Evolutionary conservation across 768 basidiomycete species (phyloP), one percentile per base, ranked within the genome.

Genomic region (Podaxis rugospora): DNA sequence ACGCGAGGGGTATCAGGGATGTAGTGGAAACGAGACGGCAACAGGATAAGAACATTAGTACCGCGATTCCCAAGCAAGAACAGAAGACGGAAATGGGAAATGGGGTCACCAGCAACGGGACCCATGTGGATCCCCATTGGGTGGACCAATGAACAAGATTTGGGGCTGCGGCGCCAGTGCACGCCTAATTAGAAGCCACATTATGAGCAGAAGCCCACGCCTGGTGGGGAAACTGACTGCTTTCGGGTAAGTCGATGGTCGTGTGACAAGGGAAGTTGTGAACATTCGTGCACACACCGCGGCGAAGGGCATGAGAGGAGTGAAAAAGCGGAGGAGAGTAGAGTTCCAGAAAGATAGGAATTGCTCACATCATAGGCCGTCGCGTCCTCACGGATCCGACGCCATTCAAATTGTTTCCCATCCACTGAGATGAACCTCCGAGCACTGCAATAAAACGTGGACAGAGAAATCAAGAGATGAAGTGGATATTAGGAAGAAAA

Each of bases 371-470:
- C 85, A 69, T 89, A 90, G 13, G 83, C 81, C 64, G 71, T 72
- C 14, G 79, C 74, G 60, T 76, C 75, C 49, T 80, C 77, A 49
- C 70, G 70, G 65, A 76, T 74, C 64, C 81, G 78, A 64, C 87
- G 78, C 89, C 89, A 90, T 72, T 89, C 88, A 63, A 84, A 88
- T 53, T 74, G 78, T 66, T 74, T 76, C 49, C 83, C 84, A 65
- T 87, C 84, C 35, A 76, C 75, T 57, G 82, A 80, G 63, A 76
- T 69, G 71, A 90, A 89, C 53, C 78, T 75, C 60, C 89, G 84
- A 42, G 83, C 81, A 67, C 88, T 89, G 72, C 59, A 59, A 52
- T 62, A 61, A 68, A 49, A 44, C 42, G 59, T 44, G 56, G 18
- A 18, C 25, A 60, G 37, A 60, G 52, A 61, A 62, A 53, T 63